Conservation (phyloP, 257 asterid genomes). For the Solanum verrucosum region DNA sequence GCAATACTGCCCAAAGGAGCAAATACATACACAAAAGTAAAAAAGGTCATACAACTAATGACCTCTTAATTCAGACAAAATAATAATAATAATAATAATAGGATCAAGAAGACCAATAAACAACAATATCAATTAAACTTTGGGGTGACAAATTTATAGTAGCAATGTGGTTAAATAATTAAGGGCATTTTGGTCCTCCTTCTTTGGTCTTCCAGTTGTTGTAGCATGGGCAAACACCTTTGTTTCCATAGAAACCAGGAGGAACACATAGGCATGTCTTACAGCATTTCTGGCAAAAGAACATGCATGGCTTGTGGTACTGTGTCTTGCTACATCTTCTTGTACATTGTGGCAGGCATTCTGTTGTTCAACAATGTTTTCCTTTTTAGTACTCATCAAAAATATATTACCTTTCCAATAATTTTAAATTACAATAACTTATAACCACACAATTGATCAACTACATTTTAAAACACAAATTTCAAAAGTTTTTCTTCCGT, state of each 20-base stretch:
- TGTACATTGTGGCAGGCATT: constrained; percentile 21
- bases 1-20: constrained; percentile 4
- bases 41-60: not conserved
- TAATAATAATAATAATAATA: not conserved
- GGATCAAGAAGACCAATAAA: not conserved
- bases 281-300: constrained; percentile 49
- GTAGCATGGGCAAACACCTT: constrained; percentile 31
- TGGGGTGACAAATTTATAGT: not conserved
- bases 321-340: constrained; percentile 37
- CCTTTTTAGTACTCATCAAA: not conserved
- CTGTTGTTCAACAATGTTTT: constrained; percentile 8
- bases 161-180: not conserved
- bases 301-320: constrained; percentile 27
- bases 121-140: not conserved
- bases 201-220: constrained; percentile 50
- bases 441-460: too few relatives aligned
- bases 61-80: not conserved
- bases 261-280: constrained; percentile 54
- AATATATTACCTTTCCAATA: too few relatives aligned
- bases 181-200: constrained; percentile 62
- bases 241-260: constrained; percentile 52
- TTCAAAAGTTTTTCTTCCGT: too few relatives aligned
- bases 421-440: too few relatives aligned
- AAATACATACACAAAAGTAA: not conserved
- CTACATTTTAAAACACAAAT: too few relatives aligned